A percentile compares a stretch with the other conserved stretches of the same genome.
phyloP scores from a whole-genome alignment of 1,284 basidiomycete genomes.

The Peniophora sp. region DNA sequence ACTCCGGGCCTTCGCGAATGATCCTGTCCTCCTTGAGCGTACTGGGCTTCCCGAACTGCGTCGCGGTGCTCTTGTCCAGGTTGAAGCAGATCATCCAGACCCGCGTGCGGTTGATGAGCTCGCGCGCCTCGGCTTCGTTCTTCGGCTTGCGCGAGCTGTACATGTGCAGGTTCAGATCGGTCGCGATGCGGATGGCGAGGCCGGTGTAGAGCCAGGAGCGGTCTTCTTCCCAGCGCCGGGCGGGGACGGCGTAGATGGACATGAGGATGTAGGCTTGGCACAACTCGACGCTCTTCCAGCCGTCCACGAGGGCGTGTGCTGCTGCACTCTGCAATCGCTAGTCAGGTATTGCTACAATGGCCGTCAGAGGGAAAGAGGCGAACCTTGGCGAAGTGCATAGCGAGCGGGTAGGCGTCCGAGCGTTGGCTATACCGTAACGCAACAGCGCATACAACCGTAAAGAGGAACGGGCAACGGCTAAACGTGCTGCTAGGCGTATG shows the following conservation, averaged over 20 bases:
- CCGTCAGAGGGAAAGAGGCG: too few species aligned
- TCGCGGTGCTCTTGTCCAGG: slow-evolving; percentile 73
- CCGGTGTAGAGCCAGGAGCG: slow-evolving; percentile 77
- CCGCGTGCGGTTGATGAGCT: slow-evolving; percentile 72
- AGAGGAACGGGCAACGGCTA: slow-evolving; percentile 72
- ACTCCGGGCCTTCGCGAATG: slow-evolving; percentile 30
- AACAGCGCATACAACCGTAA: slow-evolving; percentile 77
- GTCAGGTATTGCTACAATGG: too few species aligned
- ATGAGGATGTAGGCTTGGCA: slow-evolving; percentile 64
- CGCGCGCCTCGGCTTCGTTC: slow-evolving; percentile 65
- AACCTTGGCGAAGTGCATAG: slow-evolving; percentile 72
- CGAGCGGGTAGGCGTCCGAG: slow-evolving; percentile 74
- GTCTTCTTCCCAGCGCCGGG: slow-evolving; percentile 75
- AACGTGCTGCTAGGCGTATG: slow-evolving; percentile 70
- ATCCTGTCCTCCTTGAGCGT: slow-evolving; percentile 82
- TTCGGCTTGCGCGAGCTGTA: slow-evolving; percentile 48
- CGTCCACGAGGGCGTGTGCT: slow-evolving; percentile 28
- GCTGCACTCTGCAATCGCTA: slow-evolving; percentile 46
- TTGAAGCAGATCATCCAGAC: slow-evolving; percentile 88
- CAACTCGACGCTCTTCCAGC: slow-evolving; percentile 67
- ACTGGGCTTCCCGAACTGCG: slow-evolving; percentile 82
- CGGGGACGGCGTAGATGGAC: slow-evolving; percentile 71
- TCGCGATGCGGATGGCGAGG: slow-evolving; percentile 74
- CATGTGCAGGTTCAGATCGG: slow-evolving; percentile 78
- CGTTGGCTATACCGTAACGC: slow-evolving; percentile 68